Percentiles rank a stretch among this genome's conserved stretches.
Evolutionary conservation across 805 yeast species (phyloP).

Genomic region (Lachancea quebecensis): DNA sequence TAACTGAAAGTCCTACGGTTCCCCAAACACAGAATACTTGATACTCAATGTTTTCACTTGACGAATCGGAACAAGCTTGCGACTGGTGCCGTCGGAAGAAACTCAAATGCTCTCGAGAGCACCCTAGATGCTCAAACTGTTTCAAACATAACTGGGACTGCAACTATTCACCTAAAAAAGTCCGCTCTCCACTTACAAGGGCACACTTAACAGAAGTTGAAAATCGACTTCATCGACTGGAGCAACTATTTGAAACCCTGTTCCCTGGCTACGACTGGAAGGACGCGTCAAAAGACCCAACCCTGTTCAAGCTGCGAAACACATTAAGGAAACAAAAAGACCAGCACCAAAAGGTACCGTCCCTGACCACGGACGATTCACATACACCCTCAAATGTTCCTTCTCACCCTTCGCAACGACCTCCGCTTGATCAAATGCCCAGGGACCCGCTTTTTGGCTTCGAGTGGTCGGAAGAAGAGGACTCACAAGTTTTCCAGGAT

Average conservation of each 20-base stretch:
- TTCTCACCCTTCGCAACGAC: conserved; percentile 2
- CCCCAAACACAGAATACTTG: no score
- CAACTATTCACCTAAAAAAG: conserved; percentile 68
- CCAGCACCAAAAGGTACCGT: background rate
- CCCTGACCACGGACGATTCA: no score
- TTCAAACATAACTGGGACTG: conserved; percentile 66
- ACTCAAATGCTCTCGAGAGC: conserved; percentile 71
- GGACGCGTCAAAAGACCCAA: conserved; percentile 20
- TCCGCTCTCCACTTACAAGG: conserved; percentile 75
- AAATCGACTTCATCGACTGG: conserved; percentile 42
- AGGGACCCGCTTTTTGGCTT: conserved; percentile 45
- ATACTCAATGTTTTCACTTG: no score
- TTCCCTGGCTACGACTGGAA: conserved; percentile 45
- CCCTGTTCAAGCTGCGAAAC: background rate
- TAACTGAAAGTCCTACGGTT: no score
- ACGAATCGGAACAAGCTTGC: conserved; percentile 37
- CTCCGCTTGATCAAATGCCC: conserved; percentile 35
- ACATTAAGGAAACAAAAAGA: background rate
- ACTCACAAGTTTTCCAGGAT: conserved; percentile 14
- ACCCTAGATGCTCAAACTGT: conserved; percentile 73
- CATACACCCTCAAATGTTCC: background rate
- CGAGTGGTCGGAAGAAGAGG: conserved; percentile 52
- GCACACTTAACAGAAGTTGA: conserved; percentile 76
- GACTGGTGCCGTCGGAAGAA: conserved; percentile 80
- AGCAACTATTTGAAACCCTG: conserved; percentile 37